Evolutionary conservation across 2,329 filamentous ascomycete genomes (phyloP).

Genomic region (Rhynchosporium graminicola): DNA sequence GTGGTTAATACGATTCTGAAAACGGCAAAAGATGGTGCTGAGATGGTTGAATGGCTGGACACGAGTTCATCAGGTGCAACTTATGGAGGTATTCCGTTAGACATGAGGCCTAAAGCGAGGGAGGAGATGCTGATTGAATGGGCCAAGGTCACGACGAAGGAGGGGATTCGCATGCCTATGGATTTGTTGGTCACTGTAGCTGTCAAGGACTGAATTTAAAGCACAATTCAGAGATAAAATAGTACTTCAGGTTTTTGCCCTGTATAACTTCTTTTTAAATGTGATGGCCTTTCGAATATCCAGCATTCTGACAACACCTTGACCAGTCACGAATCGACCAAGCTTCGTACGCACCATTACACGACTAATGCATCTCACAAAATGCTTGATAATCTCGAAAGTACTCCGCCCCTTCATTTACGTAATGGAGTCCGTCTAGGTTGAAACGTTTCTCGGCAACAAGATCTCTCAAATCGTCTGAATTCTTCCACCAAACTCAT

Average conservation of each 20-base stretch:
- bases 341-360: no score
- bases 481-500: neutral
- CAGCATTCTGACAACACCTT: no score
- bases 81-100: conserved; percentile 21
- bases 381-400: no score
- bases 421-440: neutral
- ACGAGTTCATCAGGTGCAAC: conserved; percentile 21
- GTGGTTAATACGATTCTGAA: conserved; percentile 20
- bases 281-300: no score
- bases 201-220: conserved; percentile 10
- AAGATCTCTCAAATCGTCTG: neutral
- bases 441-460: neutral
- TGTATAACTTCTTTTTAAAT: neutral
- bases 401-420: neutral
- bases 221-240: no score
- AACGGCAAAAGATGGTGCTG: conserved; percentile 14
- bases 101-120: conserved; percentile 14
- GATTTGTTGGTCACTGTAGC: conserved; percentile 25
- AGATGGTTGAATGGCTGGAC: conserved; percentile 22
- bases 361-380: no score
- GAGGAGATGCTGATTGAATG: conserved; percentile 24
- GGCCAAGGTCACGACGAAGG: conserved; percentile 13
- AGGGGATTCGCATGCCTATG: conserved; percentile 24
- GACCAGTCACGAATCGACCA: no score
- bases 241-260: neutral